phyloP scores from a whole-genome alignment of 176 grass and related monocot species.

The Panicum miliaceum region DNA sequence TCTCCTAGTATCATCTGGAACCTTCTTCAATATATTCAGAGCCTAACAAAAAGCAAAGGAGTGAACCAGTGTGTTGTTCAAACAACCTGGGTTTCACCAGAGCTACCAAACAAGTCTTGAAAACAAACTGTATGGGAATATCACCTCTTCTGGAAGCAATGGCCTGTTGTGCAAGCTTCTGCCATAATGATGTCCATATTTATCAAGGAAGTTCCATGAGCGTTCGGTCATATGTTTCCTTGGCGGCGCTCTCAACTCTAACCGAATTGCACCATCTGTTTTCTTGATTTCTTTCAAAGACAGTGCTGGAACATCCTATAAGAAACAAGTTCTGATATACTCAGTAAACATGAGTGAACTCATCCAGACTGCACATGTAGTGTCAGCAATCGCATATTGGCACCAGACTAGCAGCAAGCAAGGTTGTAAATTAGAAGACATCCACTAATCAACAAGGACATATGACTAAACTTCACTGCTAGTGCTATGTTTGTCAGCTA shows the following conservation, averaged over 20 bases:
- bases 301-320: constrained; percentile 76
- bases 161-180: constrained; percentile 44
- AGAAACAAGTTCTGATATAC: constrained; percentile 29
- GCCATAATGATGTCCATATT: constrained; percentile 72
- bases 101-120: constrained; percentile 11
- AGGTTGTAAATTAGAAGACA: constrained; percentile 13
- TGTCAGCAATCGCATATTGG: neutral
- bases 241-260: constrained; percentile 64
- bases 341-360: constrained; percentile 37
- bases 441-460: constrained; percentile 13
- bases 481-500: constrained; percentile 18
- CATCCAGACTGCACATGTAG: constrained; percentile 14
- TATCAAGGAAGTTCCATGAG: constrained; percentile 81
- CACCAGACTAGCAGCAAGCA: constrained; percentile 26
- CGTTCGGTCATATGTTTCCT: constrained; percentile 54
- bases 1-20: constrained; percentile 78
- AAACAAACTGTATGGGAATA: constrained; percentile 29
- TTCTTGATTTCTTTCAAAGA: constrained; percentile 77
- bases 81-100: constrained; percentile 15
- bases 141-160: constrained; percentile 86
- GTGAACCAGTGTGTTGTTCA: constrained; percentile 17
- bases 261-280: constrained; percentile 62
- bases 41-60: constrained; percentile 55
- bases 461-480: neutral
- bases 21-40: constrained; percentile 79